phyloP scores from a whole-genome alignment of 2,329 filamentous ascomycete species.

The Alternaria rosae region DNA sequence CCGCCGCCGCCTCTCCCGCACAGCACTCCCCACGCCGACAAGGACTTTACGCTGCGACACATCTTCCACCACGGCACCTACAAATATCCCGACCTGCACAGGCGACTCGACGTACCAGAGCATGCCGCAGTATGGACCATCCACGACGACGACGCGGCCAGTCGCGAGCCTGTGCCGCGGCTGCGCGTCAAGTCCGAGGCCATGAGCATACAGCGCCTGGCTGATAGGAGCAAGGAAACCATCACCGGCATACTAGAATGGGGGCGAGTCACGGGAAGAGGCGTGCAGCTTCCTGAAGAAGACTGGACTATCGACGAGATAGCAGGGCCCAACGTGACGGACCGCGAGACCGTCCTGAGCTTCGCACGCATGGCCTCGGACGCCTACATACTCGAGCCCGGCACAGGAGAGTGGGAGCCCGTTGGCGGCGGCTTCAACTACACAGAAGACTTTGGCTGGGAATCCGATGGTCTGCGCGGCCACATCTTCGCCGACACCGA shows the following conservation, averaged over 20 bases:
- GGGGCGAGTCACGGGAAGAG: slow-evolving; percentile 72
- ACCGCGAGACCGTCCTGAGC: slow-evolving; percentile 82
- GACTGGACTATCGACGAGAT: slow-evolving; percentile 87
- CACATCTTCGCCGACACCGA: slow-evolving; percentile 89
- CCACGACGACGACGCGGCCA: slow-evolving; percentile 60
- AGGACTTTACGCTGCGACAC: slow-evolving; percentile 70
- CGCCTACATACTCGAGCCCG: slow-evolving; percentile 80
- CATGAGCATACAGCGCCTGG: slow-evolving; percentile 78
- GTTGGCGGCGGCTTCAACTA: slow-evolving; percentile 78
- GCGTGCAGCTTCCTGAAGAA: slow-evolving; percentile 71
- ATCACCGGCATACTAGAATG: slow-evolving; percentile 81
- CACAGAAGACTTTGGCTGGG: slow-evolving; percentile 91
- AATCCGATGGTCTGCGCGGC: slow-evolving; percentile 84
- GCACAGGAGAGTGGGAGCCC: slow-evolving; percentile 78
- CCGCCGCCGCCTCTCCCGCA: slow-evolving; percentile 33
- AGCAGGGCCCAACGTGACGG: slow-evolving; percentile 78
- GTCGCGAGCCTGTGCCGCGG: slow-evolving; percentile 54
- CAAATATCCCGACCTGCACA: slow-evolving; percentile 77
- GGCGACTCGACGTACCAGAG: slow-evolving; percentile 73
- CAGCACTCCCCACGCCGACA: slow-evolving; percentile 27
- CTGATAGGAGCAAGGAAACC: slow-evolving; percentile 76
- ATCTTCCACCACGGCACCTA: slow-evolving; percentile 92
- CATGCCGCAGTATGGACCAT: slow-evolving; percentile 69
- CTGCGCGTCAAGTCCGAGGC: slow-evolving; percentile 66
- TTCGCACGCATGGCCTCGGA: slow-evolving; percentile 89